phyloP scores from a whole-genome alignment of 768 basidiomycete genomes.

The Tricholoma terreum region DNA sequence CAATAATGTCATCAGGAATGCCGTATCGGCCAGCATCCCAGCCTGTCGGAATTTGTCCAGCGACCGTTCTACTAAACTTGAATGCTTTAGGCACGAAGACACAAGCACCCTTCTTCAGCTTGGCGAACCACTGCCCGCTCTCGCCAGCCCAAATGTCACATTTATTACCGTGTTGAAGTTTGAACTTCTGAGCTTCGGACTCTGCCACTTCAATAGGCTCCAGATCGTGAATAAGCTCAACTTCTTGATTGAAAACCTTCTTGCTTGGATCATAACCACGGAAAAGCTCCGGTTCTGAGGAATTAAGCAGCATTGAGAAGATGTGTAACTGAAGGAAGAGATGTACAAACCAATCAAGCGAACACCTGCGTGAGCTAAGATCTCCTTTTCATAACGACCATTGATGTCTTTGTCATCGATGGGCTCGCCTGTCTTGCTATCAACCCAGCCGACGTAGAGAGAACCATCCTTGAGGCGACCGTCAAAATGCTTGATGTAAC shows the following conservation, averaged over 20 bases:
- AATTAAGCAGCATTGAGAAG: constrained; percentile 10
- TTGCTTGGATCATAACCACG: constrained; percentile 96
- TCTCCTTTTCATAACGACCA: constrained; percentile 92
- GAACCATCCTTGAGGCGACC: constrained; percentile 92
- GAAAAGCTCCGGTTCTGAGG: constrained; percentile 92
- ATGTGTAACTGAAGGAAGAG: background rate
- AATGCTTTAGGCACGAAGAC: constrained; percentile 93
- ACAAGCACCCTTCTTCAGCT: constrained; percentile 97
- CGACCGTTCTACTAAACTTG: constrained; percentile 91
- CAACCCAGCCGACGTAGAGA: constrained; percentile 97
- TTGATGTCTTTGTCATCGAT: constrained; percentile 98
- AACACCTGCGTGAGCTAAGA: constrained; percentile 87
- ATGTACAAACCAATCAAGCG: constrained; percentile 81
- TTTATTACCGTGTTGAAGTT: constrained; percentile 93
- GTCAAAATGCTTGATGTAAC: constrained; percentile 97
- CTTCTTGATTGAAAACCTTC: constrained; percentile 96
- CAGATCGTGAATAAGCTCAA: constrained; percentile 94
- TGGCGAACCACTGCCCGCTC: constrained; percentile 95
- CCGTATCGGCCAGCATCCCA: constrained; percentile 97
- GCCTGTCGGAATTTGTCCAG: constrained; percentile 94
- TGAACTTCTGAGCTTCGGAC: constrained; percentile 91
- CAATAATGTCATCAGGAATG: constrained; percentile 93
- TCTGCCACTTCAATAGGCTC: constrained; percentile 94
- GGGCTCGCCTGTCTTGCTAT: constrained; percentile 87
- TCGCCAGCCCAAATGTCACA: constrained; percentile 93